Conservation (phyloP, 2,329 filamentous ascomycete genomes). For the Fusarium haematococcum region DNA sequence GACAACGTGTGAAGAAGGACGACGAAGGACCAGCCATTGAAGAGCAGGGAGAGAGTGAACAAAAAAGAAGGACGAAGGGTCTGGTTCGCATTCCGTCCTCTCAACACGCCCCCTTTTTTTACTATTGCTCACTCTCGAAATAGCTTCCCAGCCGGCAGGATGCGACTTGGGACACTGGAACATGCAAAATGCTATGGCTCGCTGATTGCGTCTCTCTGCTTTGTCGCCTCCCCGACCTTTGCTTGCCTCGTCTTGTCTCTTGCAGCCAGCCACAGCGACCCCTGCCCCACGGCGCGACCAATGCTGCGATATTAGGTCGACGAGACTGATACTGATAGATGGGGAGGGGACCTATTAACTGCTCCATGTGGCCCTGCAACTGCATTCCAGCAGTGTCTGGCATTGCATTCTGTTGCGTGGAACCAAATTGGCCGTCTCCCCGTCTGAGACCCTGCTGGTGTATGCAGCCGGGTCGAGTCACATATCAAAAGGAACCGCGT, state of each 20-base stretch:
- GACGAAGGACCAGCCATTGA: conserved; percentile 7
- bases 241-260: conserved; percentile 33
- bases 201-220: conserved; percentile 6
- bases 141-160: conserved; percentile 10
- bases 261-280: conserved; percentile 26
- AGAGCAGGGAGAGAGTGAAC: conserved; percentile 11
- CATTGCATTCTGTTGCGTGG: not conserved
- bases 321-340: not conserved
- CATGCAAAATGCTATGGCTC: conserved; percentile 7
- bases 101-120: conserved; percentile 14
- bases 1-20: conserved; percentile 6
- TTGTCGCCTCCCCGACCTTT: conserved; percentile 2
- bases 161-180: conserved; percentile 17
- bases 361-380: conserved; percentile 9
- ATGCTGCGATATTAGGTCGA: conserved; percentile 4
- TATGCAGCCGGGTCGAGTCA: not conserved
- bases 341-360: not conserved
- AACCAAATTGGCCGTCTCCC: not conserved
- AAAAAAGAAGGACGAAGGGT: conserved; percentile 10
- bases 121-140: conserved; percentile 5
- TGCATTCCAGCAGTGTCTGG: conserved; percentile 35
- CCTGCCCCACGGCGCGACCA: conserved; percentile 22
- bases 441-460: not conserved
- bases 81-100: conserved; percentile 8
- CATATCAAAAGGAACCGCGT: not conserved